Percentiles rank a stretch among this genome's conserved stretches.
Evolutionary conservation across 306 rosid species (phyloP).

Genomic region (Gastrolobium villosum): DNA sequence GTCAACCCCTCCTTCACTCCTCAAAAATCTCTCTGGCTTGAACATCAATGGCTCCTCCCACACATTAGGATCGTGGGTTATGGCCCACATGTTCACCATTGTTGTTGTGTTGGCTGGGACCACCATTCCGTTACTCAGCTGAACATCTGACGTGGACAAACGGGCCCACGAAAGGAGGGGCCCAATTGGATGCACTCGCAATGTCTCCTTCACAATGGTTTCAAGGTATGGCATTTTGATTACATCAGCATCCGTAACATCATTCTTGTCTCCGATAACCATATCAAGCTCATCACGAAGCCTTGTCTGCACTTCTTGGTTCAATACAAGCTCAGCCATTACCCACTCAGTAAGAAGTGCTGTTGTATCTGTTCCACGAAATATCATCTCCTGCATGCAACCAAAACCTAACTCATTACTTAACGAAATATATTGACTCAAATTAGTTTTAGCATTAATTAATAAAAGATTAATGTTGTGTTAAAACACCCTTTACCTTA

Average conservation of each 20-base stretch:
- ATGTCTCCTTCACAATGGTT: conserved; percentile 57
- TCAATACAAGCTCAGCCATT: conserved; percentile 60
- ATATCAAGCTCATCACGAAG: conserved; percentile 45
- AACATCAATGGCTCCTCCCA: conserved; percentile 52
- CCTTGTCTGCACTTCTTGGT: conserved; percentile 48
- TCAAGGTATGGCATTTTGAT: conserved; percentile 51
- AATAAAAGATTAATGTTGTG: not conserved
- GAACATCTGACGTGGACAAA: conserved; percentile 63
- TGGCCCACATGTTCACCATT: conserved; percentile 68
- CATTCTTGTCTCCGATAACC: conserved; percentile 43
- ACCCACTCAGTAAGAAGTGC: conserved; percentile 63
- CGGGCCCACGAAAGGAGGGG: conserved; percentile 74
- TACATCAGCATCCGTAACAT: conserved; percentile 51
- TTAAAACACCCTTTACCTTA: not conserved
- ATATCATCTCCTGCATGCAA: conserved; percentile 59
- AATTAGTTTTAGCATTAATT: not conserved
- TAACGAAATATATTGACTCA: not conserved
- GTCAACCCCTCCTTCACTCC: conserved; percentile 56
- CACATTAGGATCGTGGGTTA: conserved; percentile 55
- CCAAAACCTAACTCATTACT: not conserved
- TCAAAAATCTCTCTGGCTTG: conserved; percentile 62
- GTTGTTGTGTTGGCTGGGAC: conserved; percentile 60
- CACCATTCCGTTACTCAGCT: conserved; percentile 65
- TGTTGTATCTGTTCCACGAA: conserved; percentile 64
- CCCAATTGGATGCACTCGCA: conserved; percentile 62